Base-by-base conservation (phyloP, 2,329 filamentous ascomycete genomes). In the Madurella fahalii region DNA sequence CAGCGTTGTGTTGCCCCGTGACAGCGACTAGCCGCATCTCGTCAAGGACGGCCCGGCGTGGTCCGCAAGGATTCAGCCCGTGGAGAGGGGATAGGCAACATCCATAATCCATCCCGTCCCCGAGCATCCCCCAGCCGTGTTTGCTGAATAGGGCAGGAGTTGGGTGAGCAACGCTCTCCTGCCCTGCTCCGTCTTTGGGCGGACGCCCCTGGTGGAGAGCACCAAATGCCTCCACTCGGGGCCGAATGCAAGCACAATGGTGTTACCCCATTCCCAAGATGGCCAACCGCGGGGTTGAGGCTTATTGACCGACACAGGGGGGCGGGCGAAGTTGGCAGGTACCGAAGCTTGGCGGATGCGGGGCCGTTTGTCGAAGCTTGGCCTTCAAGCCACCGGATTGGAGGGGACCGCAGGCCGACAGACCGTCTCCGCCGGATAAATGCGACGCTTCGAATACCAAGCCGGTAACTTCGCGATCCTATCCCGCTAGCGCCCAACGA, bases 341-440 rank as follows among this genome's bases (percentile, higher is more conserved):
- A 18, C 12, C n/a, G 32, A 43, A 40, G 18, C 34, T 48, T 47
- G 47, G 54, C 48, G 16, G 15, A 40, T 13, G 53, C 39, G 53
- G 53, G 50, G 32, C 32, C 25, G 18, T n/a, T 31, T 40, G 47
- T 37, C 34, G 34, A 48, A 43, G 30, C 37, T 39, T 39, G 39
- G 37, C 17, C 30, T 11, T 16, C 17, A 15, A n/a, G 16, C 30
- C 31, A 13, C 31, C 15, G 32, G 9, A 47, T 50, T 47, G 31
- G 50, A 39, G 17, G 30, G 37, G 41, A 40, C 37, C 34, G 12
- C 20, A 34, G 45, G 44, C 40, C 32, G 13, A 20, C 20, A 9
- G 45, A 37, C 47, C 47, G 42, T 51, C 53, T 47, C 51, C 51
- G 40, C 57, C 57, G 57, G 57, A 11, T 59, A 57, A 59, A 59